Evolutionary conservation across 352 stramenopile genomes (phyloP).

Genomic region (Phytopythium oedochilum): DNA sequence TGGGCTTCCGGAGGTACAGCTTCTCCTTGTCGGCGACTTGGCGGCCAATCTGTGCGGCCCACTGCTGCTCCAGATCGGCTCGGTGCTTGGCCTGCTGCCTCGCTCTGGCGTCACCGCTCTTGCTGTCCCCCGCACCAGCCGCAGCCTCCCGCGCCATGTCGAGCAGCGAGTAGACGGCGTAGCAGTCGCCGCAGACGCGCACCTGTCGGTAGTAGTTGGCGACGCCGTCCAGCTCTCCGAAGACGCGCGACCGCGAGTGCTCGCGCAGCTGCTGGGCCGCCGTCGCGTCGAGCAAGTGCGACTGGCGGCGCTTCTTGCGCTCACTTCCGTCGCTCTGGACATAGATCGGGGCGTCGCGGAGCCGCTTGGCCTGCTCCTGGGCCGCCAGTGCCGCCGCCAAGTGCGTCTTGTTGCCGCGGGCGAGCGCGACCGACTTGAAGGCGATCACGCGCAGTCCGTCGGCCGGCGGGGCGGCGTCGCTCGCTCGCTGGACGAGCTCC

Average conservation of each 20-base stretch:
- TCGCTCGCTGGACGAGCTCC: conserved; percentile 22
- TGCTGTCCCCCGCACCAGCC: conserved; percentile 6
- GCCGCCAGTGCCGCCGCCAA: conserved; percentile 13
- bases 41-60: conserved; percentile 31
- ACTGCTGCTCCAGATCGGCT: conserved; percentile 34
- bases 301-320: conserved; percentile 7
- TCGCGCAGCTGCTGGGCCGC: conserved; percentile 47
- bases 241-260: conserved; percentile 40
- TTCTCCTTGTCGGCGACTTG: conserved; percentile 55
- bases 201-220: conserved; percentile 84
- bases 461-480: conserved; percentile 6
- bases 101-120: conserved; percentile 9
- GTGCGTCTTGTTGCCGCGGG: conserved; percentile 52
- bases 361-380: not conserved
- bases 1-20: conserved; percentile 24
- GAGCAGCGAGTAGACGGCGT: conserved; percentile 82
- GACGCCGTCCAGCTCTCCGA: conserved; percentile 47
- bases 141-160: conserved; percentile 55
- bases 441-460: conserved; percentile 52
- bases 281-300: conserved; percentile 42
- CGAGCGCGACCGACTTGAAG: conserved; percentile 77
- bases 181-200: conserved; percentile 82
- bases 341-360: not conserved
- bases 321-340: not conserved
- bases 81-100: conserved; percentile 17